phyloP scores from a whole-genome alignment of 2,329 filamentous ascomycete genomes.

The Hansfordia pulvinata region DNA sequence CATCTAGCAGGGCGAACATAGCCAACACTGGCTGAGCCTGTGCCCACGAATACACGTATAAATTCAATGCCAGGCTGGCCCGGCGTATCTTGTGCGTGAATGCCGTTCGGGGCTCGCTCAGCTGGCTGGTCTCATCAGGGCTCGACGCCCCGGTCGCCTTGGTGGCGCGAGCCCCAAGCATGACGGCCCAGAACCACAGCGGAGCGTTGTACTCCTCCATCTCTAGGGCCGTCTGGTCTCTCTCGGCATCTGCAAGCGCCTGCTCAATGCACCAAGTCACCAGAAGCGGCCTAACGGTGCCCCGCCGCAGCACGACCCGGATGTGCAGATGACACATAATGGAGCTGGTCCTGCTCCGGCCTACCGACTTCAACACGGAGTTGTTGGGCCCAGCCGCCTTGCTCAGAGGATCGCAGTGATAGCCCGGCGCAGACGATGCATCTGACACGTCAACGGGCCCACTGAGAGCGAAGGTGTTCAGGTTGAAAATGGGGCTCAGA shows the following conservation, averaged over 20 bases:
- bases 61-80: no score
- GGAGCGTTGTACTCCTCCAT: conserved; percentile 26
- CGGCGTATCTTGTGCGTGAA: conserved; percentile 26
- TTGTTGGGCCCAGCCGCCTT: no score
- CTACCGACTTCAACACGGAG: conserved; percentile 15
- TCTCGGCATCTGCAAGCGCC: conserved; percentile 26
- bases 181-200: conserved; percentile 30
- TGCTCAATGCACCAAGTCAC: conserved; percentile 31
- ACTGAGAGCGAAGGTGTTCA: no score
- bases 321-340: conserved; percentile 33
- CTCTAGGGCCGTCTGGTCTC: conserved; percentile 23
- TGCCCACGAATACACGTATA: no score
- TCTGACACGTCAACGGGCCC: no score
- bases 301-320: conserved; percentile 27
- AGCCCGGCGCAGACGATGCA: no score
- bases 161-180: conserved; percentile 28
- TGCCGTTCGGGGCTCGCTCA: conserved; percentile 21
- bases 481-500: no score
- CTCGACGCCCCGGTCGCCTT: conserved; percentile 21
- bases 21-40: no score
- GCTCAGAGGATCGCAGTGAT: no score
- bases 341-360: conserved; percentile 27
- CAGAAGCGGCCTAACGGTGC: conserved; percentile 25
- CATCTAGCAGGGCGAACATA: no score
- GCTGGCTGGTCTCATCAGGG: conserved; percentile 20